A percentile compares a stretch with the other conserved stretches of the same genome.
These are phyloP conservation scores for Lecanosticta acicola DNA, from an alignment of 2,329 filamentous ascomycete genomes.

Conservation along the genomic window DNA sequence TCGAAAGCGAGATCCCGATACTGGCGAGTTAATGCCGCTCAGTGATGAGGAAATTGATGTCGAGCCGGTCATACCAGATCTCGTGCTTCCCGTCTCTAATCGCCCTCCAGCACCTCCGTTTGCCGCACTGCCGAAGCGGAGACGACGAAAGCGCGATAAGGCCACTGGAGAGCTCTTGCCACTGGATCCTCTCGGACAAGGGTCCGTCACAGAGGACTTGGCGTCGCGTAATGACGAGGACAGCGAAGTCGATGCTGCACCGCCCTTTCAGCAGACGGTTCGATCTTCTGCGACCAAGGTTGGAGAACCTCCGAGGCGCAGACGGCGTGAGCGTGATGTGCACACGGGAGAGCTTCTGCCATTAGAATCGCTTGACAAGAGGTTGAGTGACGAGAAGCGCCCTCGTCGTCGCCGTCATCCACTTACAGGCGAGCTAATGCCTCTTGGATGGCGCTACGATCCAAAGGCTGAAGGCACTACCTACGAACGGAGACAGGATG, in stretches of 20 bases:
- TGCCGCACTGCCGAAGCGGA: constrained; percentile 15
- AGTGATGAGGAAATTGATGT: constrained; percentile 21
- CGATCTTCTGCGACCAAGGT: not conserved
- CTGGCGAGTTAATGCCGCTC: constrained; percentile 28
- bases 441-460: constrained; percentile 28
- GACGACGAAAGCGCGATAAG: constrained; percentile 28
- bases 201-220: not conserved
- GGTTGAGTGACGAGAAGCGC: constrained; percentile 14
- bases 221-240: not conserved
- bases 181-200: constrained; percentile 9
- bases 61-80: constrained; percentile 23
- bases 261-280: no score
- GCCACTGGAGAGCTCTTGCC: constrained; percentile 28
- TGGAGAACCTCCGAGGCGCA: constrained; percentile 14
- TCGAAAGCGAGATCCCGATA: constrained; percentile 27
- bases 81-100: not conserved
- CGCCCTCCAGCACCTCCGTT: not conserved
- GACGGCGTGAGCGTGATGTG: constrained; percentile 28
- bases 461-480: constrained; percentile 10
- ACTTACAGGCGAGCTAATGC: constrained; percentile 29
- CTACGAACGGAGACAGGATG: constrained; percentile 4
- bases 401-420: constrained; percentile 28
- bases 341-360: constrained; percentile 26
- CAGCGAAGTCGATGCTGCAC: not conserved
- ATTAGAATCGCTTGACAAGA: constrained; percentile 9